Percentiles rank a stretch among this genome's conserved stretches.
Evolutionary conservation across 2,329 filamentous ascomycete species (phyloP).

Genomic region (Colletotrichum navitas): DNA sequence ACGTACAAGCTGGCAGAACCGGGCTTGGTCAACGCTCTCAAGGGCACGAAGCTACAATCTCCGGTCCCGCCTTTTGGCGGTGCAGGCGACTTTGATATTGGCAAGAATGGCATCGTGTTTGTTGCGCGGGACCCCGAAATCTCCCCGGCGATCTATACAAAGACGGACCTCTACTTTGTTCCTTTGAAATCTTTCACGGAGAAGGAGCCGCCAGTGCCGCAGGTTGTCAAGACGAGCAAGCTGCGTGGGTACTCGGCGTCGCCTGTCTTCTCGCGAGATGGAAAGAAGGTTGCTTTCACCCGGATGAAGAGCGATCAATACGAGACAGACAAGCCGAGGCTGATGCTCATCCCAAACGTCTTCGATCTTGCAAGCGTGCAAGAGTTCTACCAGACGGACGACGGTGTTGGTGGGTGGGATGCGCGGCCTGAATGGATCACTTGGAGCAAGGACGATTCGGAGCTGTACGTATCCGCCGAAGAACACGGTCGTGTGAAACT

Average conservation of each 20-base stretch:
- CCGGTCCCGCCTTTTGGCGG: slow-evolving; percentile 86
- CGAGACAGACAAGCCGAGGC: slow-evolving; percentile 81
- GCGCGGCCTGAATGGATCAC: slow-evolving; percentile 66
- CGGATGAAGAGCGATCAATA: slow-evolving; percentile 84
- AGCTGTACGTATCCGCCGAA: slow-evolving; percentile 81
- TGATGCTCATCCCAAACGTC: slow-evolving; percentile 75
- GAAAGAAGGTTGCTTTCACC: slow-evolving; percentile 78
- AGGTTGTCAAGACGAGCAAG: slow-evolving; percentile 67
- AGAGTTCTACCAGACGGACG: slow-evolving; percentile 71
- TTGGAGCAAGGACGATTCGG: slow-evolving; percentile 70
- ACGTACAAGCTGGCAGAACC: slow-evolving; percentile 58
- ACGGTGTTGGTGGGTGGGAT: slow-evolving; percentile 75
- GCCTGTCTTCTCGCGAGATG: slow-evolving; percentile 81
- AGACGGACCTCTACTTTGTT: slow-evolving; percentile 83
- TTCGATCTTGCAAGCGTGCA: slow-evolving; percentile 67
- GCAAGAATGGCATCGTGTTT: slow-evolving; percentile 75
- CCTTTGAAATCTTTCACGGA: slow-evolving; percentile 73
- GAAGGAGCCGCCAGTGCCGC: slow-evolving; percentile 61
- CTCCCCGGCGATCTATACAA: slow-evolving; percentile 81
- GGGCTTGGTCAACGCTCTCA: slow-evolving; percentile 73
- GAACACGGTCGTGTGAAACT: slow-evolving; percentile 72
- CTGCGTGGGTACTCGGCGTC: slow-evolving; percentile 73
- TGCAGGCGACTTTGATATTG: slow-evolving; percentile 83
- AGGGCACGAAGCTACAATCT: slow-evolving; percentile 69
- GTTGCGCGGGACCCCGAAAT: slow-evolving; percentile 80